These are phyloP conservation scores for Tubosaeta sp. DNA, from an alignment of 768 basidiomycete species.

Conservation along the genomic window DNA sequence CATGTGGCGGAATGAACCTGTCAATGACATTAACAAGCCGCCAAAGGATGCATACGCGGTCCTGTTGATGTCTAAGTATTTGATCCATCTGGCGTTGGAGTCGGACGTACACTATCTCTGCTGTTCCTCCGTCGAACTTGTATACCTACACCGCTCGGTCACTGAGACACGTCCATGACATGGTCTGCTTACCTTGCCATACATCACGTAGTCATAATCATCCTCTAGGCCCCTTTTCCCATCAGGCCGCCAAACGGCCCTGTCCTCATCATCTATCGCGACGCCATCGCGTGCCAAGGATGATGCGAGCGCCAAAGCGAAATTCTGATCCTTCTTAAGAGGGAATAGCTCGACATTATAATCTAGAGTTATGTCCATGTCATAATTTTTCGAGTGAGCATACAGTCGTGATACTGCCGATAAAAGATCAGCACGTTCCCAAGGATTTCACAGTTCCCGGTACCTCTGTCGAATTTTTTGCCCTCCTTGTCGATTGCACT, in stretches of 20 bases:
- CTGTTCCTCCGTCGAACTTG: conserved; percentile 89
- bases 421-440: conserved; percentile 2
- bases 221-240: conserved; percentile 84
- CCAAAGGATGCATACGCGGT: conserved; percentile 97
- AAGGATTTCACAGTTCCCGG: neutral
- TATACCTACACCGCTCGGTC: conserved; percentile 62
- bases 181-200: conserved; percentile 70
- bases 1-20: conserved; percentile 90
- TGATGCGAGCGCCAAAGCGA: conserved; percentile 84
- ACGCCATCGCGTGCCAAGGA: conserved; percentile 60
- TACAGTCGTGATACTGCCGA: conserved; percentile 82
- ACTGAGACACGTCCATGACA: neutral
- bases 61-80: conserved; percentile 37
- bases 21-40: conserved; percentile 89
- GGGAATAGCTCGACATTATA: conserved; percentile 92
- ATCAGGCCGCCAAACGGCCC: conserved; percentile 81
- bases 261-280: conserved; percentile 65
- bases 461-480: conserved; percentile 97
- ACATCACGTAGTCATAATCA: conserved; percentile 99
- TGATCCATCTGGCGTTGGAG: neutral
- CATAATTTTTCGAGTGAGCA: conserved; percentile 85
- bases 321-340: conserved; percentile 58
- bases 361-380: conserved; percentile 91
- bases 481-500: conserved; percentile 85
- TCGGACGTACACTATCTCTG: conserved; percentile 69